Base-by-base conservation (phyloP, 345 rosid species). In the Erodium maritimum region DNA sequence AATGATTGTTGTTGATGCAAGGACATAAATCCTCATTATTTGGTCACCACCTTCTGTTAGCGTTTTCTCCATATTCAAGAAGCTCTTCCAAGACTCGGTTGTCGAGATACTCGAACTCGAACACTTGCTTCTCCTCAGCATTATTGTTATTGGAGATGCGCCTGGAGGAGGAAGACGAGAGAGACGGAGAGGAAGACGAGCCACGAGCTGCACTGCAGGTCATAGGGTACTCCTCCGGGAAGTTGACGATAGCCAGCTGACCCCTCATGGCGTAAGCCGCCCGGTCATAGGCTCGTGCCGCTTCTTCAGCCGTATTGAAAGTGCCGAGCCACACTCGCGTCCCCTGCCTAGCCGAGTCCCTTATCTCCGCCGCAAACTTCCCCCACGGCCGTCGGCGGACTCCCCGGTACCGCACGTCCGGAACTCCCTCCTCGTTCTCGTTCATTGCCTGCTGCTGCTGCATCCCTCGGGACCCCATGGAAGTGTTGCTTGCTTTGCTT, bases 311-410 rank as follows among this genome's bases (percentile, higher is more conserved):
- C 0, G 97, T 81, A 67, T 79, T 81, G 61, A 87, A 90, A 1
- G 97, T 90, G 19, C 97, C 97, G 0, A 90, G 83, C 97, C 97
- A 90, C 23, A 90, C 69, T 13, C 97, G 77, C n/a, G 84, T 85
- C 3, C 97, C 93, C 1, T 79, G 93, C 25, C 81, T 70, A 8
- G 75, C 74, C 0, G 95, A 87, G 66, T 90, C 95, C 0, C 95
- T 80, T 61, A 90, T 90, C 87, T 90, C 97, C 0, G 95, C 93
- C 0, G 97, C 97, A 10, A 75, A 90, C 73, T 87, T 90, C 5
- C 95, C 97, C 97, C 97, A 90, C 0, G 97, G 97, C 69, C 97
- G 73, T 66, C 72, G 67, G 17, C 97, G 50, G n/a, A 90, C 90
- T 9, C 97, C 97, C 0, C 97, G 72, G 71, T 83, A 87, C 62